Conservation (phyloP, 1,284 basidiomycete genomes). For the Fistulinella cinereoalba region DNA sequence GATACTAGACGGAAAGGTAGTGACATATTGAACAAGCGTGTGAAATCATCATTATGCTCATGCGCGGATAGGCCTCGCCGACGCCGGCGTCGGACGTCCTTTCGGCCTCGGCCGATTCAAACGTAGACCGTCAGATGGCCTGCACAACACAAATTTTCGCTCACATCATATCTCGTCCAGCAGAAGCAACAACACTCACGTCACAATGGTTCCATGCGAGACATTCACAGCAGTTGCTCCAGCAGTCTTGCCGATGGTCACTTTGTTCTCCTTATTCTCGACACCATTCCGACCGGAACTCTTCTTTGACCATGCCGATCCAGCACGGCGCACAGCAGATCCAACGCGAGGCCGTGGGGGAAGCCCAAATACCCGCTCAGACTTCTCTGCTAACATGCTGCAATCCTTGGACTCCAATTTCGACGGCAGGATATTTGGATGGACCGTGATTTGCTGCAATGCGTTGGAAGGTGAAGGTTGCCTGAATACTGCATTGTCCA, state of each 20-base stretch:
- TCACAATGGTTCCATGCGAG: slow-evolving; percentile 45
- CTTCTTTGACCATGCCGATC: slow-evolving; percentile 62
- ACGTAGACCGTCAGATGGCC: slow-evolving; percentile 58
- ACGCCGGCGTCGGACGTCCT: slow-evolving; percentile 27
- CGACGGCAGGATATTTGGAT: slow-evolving; percentile 22
- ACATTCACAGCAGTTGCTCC: slow-evolving; percentile 18
- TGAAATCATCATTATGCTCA: slow-evolving; percentile 8
- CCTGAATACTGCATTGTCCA: slow-evolving; percentile 1
- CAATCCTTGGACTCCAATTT: slow-evolving; percentile 7
- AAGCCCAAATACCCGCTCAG: slow-evolving; percentile 40
- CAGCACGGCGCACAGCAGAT: slow-evolving; percentile 53
- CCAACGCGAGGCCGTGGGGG: slow-evolving; percentile 51
- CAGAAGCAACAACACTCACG: slow-evolving; percentile 45
- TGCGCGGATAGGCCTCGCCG: slow-evolving; percentile 23
- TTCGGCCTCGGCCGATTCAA: slow-evolving; percentile 56
- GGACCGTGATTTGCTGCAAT: slow-evolving; percentile 22
- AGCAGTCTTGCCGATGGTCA: slow-evolving; percentile 4
- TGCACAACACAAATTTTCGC: slow-evolving; percentile 25
- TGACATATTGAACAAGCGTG: background rate
- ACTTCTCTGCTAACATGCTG: slow-evolving; percentile 21
- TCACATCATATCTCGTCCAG: background rate
- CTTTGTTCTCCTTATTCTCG: slow-evolving; percentile 54
- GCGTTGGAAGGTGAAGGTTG: slow-evolving; percentile 13
- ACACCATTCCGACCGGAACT: slow-evolving; percentile 41
- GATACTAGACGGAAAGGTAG: background rate